Base-by-base conservation (phyloP, 805 yeast species). In the Yamadazyma phyllophila region DNA sequence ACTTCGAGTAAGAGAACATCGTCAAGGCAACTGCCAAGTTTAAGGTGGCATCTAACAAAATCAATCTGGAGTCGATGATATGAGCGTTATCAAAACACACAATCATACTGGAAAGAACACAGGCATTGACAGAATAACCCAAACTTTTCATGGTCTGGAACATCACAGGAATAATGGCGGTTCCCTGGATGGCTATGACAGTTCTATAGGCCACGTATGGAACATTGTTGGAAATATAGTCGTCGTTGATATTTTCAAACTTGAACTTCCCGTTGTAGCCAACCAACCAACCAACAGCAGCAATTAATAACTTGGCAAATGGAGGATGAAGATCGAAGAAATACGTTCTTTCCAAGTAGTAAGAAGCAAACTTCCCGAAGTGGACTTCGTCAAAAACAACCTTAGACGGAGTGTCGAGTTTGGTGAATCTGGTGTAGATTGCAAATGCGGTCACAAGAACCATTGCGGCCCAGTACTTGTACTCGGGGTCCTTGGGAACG, bases 241-340 rank as follows among this genome's bases (percentile, higher is more conserved):
- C 77, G 54, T 86, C 87, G 36, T 97, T 97, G 65, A 91, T 91
- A 58, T 77, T 81, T 51, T 90, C 96, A 58, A 92, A 94, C 65
- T 90, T 88, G 75, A 90, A 94, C 10, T 78, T 65, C n/a, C 99
- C 99, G 59, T 85, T 82, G 64, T 88, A 94, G 2, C 97, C 97
- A 42, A 85, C 81, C 17, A 94, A 57, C 75, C 84, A 89, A 36
- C 99, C 99, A 33, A 85, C 88, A 47, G 83, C 76, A 0, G 98
- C 98, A 66, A 92, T 88, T 54, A 91, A 74, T 63, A 94, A 74
- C 65, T 94, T 94, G 44, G 96, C 99, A 66, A 94, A 88, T 16
- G 99, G 99, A 8, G 99, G 99, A 68, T 94, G 99, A 43, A 94
- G 81, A 67, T 94, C 99, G 60, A 94, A 94, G 65, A 89, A 94